phyloP scores from a whole-genome alignment of 768 basidiomycete genomes.

The Dendrothele bispora region DNA sequence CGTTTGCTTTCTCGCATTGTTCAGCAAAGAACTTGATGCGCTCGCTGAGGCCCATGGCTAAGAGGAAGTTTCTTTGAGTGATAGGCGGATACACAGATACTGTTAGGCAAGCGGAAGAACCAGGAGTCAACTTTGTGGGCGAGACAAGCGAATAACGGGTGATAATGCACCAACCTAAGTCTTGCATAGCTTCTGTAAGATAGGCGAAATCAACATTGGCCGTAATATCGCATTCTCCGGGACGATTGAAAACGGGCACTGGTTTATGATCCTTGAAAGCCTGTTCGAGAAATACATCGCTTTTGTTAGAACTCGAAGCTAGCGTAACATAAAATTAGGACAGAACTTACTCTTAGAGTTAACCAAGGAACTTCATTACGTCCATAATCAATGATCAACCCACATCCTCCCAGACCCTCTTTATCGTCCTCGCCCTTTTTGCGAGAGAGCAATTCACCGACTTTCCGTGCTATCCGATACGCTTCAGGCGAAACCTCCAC shows the following conservation, averaged over 20 bases:
- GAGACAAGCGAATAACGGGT: conserved; percentile 5
- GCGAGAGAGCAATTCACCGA: conserved; percentile 60
- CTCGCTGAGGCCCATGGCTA: conserved; percentile 69
- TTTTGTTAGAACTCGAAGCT: too few species aligned
- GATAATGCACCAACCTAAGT: conserved; percentile 59
- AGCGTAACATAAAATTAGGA: not conserved
- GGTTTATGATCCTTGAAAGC: conserved; percentile 88
- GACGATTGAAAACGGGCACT: conserved; percentile 79
- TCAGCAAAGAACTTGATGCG: conserved; percentile 66
- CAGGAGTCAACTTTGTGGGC: not conserved
- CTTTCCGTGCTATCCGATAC: conserved; percentile 63
- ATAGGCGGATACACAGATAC: conserved; percentile 64
- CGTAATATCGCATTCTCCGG: conserved; percentile 90
- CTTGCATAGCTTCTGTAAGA: conserved; percentile 72
- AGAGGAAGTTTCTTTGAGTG: conserved; percentile 74
- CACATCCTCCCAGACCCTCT: conserved; percentile 48
- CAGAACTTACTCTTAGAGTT: conserved; percentile 74
- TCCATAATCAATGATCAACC: conserved; percentile 90
- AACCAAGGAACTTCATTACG: conserved; percentile 63
- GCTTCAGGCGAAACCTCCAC: conserved; percentile 80
- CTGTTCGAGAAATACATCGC: conserved; percentile 37
- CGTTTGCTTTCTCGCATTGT: conserved; percentile 11
- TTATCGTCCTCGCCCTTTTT: conserved; percentile 2
- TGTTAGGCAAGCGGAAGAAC: conserved; percentile 14
- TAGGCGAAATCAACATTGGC: conserved; percentile 97